These are phyloP conservation scores for Neoconidiobolus thromboides DNA, from an alignment of 371 early-diverging fungal genomes.

Conservation along the genomic window DNA sequence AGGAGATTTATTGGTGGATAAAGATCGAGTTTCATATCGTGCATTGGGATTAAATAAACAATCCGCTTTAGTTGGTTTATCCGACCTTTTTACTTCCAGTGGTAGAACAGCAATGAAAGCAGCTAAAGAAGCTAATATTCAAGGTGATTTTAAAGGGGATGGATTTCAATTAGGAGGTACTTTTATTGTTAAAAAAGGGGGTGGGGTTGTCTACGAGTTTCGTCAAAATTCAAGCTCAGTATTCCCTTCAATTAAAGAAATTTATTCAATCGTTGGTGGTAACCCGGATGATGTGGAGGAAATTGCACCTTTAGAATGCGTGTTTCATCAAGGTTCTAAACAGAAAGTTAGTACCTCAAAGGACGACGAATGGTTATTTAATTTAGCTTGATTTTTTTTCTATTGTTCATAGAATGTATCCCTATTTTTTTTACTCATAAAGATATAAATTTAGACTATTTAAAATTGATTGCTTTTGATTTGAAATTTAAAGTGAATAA, in stretches of 20 bases:
- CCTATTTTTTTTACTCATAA: no score
- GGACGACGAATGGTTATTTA: no score
- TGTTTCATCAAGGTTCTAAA: background rate
- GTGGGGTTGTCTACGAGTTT: background rate
- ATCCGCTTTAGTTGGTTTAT: background rate
- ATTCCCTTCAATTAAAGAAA: background rate
- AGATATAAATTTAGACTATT: no score
- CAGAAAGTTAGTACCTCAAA: no score
- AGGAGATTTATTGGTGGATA: conserved; percentile 2
- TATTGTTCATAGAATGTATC: no score
- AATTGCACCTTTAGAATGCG: background rate
- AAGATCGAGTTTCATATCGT: background rate
- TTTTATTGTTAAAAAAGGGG: background rate
- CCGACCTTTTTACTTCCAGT: background rate
- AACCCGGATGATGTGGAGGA: background rate
- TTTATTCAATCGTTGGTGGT: background rate
- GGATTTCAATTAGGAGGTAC: conserved; percentile 5
- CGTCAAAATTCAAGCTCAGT: background rate
- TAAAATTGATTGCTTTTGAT: no score
- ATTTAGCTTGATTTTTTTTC: no score
- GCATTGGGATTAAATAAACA: background rate
- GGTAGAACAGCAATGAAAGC: background rate
- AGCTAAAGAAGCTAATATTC: background rate
- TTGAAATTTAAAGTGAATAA: no score
- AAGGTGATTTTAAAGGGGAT: conserved; percentile 2